These are phyloP conservation scores for Plenodomus biglobosus DNA, from an alignment of 2,329 filamentous ascomycete species.

Conservation along the genomic window DNA sequence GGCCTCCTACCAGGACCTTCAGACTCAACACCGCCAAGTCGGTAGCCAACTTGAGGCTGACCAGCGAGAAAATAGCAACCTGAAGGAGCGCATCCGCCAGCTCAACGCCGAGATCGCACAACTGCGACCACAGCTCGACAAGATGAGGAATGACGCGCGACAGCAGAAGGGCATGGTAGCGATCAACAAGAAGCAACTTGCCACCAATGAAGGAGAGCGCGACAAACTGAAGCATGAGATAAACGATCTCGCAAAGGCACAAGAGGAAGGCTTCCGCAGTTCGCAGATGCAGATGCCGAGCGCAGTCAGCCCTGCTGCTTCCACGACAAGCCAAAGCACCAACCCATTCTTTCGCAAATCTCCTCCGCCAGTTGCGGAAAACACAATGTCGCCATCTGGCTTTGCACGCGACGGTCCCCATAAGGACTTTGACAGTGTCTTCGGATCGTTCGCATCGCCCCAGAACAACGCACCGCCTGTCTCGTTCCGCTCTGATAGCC, in stretches of 20 bases:
- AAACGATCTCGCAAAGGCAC: slow-evolving; percentile 65
- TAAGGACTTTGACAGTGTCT: slow-evolving; percentile 75
- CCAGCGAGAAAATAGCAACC: slow-evolving; percentile 78
- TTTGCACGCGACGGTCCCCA: slow-evolving; percentile 47
- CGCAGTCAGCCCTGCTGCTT: slow-evolving; percentile 67
- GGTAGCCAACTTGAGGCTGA: slow-evolving; percentile 76
- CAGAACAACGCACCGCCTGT: slow-evolving; percentile 55
- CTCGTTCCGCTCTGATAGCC: slow-evolving; percentile 61
- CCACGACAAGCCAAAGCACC: slow-evolving; percentile 68
- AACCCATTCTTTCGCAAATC: slow-evolving; percentile 89
- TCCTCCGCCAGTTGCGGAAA: slow-evolving; percentile 52
- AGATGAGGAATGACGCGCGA: slow-evolving; percentile 84
- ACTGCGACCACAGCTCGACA: slow-evolving; percentile 88
- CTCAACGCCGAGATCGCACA: slow-evolving; percentile 81
- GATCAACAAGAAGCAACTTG: slow-evolving; percentile 97
- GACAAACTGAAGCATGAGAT: slow-evolving; percentile 85
- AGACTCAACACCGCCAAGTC: slow-evolving; percentile 78
- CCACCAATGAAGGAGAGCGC: slow-evolving; percentile 83
- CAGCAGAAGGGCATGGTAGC: slow-evolving; percentile 96
- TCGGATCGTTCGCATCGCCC: slow-evolving; percentile 64
- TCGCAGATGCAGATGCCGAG: slow-evolving; percentile 42
- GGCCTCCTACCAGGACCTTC: slow-evolving; percentile 75
- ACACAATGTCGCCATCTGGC: slow-evolving; percentile 54
- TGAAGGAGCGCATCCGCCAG: slow-evolving; percentile 85
- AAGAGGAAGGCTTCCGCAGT: slow-evolving; percentile 53